Conservation (phyloP, 2,329 filamentous ascomycete genomes). For the Exophiala dermatitidis region DNA sequence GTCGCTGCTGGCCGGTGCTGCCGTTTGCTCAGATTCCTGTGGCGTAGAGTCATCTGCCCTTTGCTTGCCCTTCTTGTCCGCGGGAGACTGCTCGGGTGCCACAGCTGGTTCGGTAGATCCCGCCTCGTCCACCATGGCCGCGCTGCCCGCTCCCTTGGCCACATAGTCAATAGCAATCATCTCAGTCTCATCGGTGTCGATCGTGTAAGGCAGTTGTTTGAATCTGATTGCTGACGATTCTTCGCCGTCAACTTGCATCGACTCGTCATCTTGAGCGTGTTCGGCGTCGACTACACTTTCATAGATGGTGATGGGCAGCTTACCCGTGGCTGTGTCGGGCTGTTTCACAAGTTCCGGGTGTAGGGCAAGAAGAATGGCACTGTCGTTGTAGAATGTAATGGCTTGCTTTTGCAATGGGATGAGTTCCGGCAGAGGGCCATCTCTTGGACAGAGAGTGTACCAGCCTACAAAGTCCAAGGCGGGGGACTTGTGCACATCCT, state of each 20-base stretch:
- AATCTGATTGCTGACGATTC: slow-evolving; percentile 60
- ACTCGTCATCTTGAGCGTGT: slow-evolving; percentile 43
- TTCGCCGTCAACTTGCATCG: slow-evolving; percentile 66
- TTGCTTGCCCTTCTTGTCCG: slow-evolving; percentile 33
- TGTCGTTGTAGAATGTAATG: slow-evolving; percentile 61
- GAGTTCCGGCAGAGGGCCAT: slow-evolving; percentile 61
- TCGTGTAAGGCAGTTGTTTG: slow-evolving; percentile 72
- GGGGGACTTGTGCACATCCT: slow-evolving; percentile 77
- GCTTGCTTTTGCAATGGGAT: slow-evolving; percentile 73
- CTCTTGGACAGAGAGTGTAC: slow-evolving; percentile 70
- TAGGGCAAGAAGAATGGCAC: slow-evolving; percentile 80
- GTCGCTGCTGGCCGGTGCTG: slow-evolving; percentile 8
- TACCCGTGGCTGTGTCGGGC: slow-evolving; percentile 58
- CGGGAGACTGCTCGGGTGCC: slow-evolving; percentile 4
- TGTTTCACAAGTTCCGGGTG: slow-evolving; percentile 55
- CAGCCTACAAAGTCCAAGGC: slow-evolving; percentile 82
- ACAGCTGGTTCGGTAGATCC: slow-evolving; percentile 30
- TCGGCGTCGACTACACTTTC: slow-evolving; percentile 76
- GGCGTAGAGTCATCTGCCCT: slow-evolving; percentile 28
- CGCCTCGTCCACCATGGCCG: slow-evolving; percentile 43
- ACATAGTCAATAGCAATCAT: slow-evolving; percentile 97
- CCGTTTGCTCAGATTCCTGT: slow-evolving; percentile 31
- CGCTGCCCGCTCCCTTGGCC: slow-evolving; percentile 74
- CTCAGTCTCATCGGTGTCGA: slow-evolving; percentile 91
- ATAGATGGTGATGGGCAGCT: slow-evolving; percentile 83